A percentile compares a stretch with the other conserved stretches of the same genome.
phyloP scores from a whole-genome alignment of 805 yeast species.

The Saccharomycopsis microspora region DNA sequence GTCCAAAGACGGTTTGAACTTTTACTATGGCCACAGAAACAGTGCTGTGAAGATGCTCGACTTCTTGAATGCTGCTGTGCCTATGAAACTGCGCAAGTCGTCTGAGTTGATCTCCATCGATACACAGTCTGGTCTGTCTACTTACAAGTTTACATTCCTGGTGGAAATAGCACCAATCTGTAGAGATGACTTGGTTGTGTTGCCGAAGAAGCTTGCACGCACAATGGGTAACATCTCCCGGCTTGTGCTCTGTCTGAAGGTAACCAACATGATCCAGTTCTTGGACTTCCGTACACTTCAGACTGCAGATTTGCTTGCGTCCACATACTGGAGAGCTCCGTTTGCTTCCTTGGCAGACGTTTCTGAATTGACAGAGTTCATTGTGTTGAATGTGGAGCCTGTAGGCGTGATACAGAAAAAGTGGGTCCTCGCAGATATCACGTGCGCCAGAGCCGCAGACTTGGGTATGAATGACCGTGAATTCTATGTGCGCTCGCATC shows the following conservation, averaged over 20 bases:
- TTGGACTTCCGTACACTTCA: slow-evolving; percentile 77
- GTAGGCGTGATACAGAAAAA: slow-evolving; percentile 72
- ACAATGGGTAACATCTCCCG: slow-evolving; percentile 74
- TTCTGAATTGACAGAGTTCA: slow-evolving; percentile 70
- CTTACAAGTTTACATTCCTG: slow-evolving; percentile 84
- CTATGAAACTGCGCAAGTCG: slow-evolving; percentile 71
- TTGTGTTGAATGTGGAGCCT: slow-evolving; percentile 90
- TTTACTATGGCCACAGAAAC: slow-evolving; percentile 76
- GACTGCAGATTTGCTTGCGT: slow-evolving; percentile 59
- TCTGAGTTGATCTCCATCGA: slow-evolving; percentile 88
- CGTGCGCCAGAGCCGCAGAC: slow-evolving; percentile 83
- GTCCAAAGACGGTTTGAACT: slow-evolving; percentile 88
- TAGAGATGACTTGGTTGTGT: slow-evolving; percentile 88
- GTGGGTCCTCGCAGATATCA: slow-evolving; percentile 77
- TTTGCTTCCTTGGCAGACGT: slow-evolving; percentile 69
- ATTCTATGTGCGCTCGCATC: slow-evolving; percentile 77
- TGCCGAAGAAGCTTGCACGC: slow-evolving; percentile 80
- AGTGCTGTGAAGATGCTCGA: slow-evolving; percentile 94
- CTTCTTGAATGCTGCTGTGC: slow-evolving; percentile 75
- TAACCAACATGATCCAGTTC: slow-evolving; percentile 76
- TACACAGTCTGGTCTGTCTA: slow-evolving; percentile 80
- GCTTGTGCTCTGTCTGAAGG: slow-evolving; percentile 73
- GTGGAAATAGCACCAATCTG: slow-evolving; percentile 94
- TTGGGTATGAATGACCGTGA: slow-evolving; percentile 78
- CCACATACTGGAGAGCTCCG: slow-evolving; percentile 72